Base-by-base conservation (phyloP, 2,329 filamentous ascomycete species). In the Fusarium coicis region DNA sequence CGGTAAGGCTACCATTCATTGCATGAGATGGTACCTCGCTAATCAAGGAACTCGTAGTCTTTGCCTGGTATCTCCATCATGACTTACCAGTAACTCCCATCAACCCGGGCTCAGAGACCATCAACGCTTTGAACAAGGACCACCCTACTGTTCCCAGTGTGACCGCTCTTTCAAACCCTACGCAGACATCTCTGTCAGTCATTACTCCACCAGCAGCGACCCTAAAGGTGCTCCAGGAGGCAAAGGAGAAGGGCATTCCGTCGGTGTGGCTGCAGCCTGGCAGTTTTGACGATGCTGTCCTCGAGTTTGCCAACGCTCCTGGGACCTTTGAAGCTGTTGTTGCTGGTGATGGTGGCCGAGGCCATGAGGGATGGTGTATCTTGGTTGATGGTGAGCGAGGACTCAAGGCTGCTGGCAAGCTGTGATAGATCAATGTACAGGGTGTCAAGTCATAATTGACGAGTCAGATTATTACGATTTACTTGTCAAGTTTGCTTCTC, bases 221-320 rank as follows among this genome's bases (percentile, higher is more conserved):
- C 2, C 87, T 92, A 66, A 84, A 90, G 77, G 85, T 97, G 12
- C 85, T 98, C 44, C 86, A 91, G 70, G 93, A 97, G 81, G 96
- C 96, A 1, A 93, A 91, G 81, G 85, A 88, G 63, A 86, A 93
- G 16, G 92, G 95, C 7, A 84, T 97, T 49, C 87, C 89, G 23
- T 88, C 93, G 32, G 91, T 97, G 10, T 97, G 94, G 93, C 84
- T 98, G 74, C 96, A 98, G 84, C 96, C 96, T 0, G 96, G 96
- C 2, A 95, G 91, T 21, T 98, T 93, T 79, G 91, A 97, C 80
- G 89, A 93, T 57, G 89, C 90, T 65, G 92, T 94, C 28, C 80
- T 97, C 70, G 84, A 87, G 44, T 95, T 89, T 81, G 94, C 93
- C 7, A 85, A 87, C 28, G 81, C 79, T 68, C 84, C 92, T 73